Evolutionary conservation across 2,329 filamentous ascomycete species (phyloP).

Genomic region (Teratosphaeria nubilosa): DNA sequence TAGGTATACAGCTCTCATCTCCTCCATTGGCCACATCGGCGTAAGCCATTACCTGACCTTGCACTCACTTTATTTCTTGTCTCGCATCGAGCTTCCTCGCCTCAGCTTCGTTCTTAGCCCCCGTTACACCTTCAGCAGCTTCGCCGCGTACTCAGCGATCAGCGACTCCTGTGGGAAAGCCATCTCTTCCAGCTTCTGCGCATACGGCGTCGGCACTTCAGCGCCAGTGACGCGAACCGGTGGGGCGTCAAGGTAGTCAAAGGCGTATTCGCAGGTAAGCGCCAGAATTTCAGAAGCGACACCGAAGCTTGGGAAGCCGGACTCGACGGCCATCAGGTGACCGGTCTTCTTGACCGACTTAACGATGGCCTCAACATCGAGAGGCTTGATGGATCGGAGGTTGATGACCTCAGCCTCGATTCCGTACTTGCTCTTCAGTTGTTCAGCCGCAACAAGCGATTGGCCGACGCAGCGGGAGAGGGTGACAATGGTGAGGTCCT

Average conservation of each 20-base stretch:
- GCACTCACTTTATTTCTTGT: not conserved
- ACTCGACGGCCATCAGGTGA: constrained; percentile 83
- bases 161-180: constrained; percentile 82
- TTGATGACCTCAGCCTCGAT: constrained; percentile 96
- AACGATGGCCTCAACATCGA: constrained; percentile 90
- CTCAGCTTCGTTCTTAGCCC: not conserved
- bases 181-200: constrained; percentile 87
- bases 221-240: constrained; percentile 91
- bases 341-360: constrained; percentile 98
- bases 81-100: not conserved
- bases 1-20: constrained; percentile 5
- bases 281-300: constrained; percentile 89
- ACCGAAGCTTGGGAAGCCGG: constrained; percentile 90
- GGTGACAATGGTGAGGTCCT: constrained; percentile 90
- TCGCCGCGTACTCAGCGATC: constrained; percentile 80
- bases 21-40: not conserved
- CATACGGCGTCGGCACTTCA: constrained; percentile 94
- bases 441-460: constrained; percentile 76
- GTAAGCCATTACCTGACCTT: not conserved
- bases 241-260: constrained; percentile 93
- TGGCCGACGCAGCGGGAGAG: constrained; percentile 93
- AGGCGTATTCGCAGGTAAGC: constrained; percentile 92
- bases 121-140: constrained; percentile 65
- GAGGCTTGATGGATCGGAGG: constrained; percentile 91
- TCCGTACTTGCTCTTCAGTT: constrained; percentile 91